phyloP scores from a whole-genome alignment of 2,329 filamentous ascomycete species.

The Colletotrichum sp. region DNA sequence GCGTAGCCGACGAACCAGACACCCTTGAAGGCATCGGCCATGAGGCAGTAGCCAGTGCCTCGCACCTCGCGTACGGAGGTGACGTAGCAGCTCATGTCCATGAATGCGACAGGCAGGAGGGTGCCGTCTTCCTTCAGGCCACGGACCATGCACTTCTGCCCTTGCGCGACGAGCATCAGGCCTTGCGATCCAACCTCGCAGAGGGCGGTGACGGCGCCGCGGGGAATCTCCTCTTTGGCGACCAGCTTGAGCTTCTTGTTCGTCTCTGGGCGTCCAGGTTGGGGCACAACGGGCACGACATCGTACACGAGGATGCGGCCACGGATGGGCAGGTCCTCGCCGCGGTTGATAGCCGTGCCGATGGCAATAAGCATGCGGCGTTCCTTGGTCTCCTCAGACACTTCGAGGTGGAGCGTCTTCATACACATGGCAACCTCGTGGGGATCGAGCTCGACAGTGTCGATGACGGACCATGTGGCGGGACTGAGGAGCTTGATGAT shows the following conservation, averaged over 20 bases:
- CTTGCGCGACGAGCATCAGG: conserved; percentile 88
- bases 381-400: conserved; percentile 90
- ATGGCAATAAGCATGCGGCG: conserved; percentile 82
- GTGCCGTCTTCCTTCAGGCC: conserved; percentile 95
- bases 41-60: conserved; percentile 82
- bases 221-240: conserved; percentile 87
- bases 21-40: conserved; percentile 91
- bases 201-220: conserved; percentile 87
- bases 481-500: conserved; percentile 81
- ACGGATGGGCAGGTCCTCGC: conserved; percentile 87
- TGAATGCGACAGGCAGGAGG: conserved; percentile 90
- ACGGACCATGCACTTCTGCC: conserved; percentile 96
- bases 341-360: conserved; percentile 84
- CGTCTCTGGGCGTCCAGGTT: conserved; percentile 84
- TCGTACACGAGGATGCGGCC: conserved; percentile 92
- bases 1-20: conserved; percentile 97
- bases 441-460: conserved; percentile 74
- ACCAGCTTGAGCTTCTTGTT: conserved; percentile 85
- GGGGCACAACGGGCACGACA: conserved; percentile 88
- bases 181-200: conserved; percentile 86
- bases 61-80: conserved; percentile 83
- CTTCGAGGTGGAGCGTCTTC: conserved; percentile 82
- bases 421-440: conserved; percentile 83
- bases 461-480: conserved; percentile 78
- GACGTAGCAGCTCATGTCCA: conserved; percentile 97